Conservation (phyloP, 768 basidiomycete species). For the Steccherinum ochraceum region DNA sequence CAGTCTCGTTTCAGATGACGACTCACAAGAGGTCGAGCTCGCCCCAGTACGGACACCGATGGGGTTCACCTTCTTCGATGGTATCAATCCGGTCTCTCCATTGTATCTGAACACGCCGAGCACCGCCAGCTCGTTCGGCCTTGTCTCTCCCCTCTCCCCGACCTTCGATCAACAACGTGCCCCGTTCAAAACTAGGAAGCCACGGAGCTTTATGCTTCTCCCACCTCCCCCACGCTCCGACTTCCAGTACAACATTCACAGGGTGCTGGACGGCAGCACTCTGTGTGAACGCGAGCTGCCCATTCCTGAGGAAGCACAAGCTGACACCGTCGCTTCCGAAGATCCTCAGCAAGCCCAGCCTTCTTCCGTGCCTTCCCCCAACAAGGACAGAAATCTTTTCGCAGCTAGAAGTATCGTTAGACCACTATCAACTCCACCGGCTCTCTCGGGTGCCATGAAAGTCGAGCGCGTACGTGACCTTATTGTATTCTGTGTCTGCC, state of each 20-base stretch:
- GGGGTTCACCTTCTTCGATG: constrained; percentile 1
- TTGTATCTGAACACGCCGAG: not conserved
- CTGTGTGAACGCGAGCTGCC: constrained; percentile 8
- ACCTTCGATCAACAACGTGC: not conserved
- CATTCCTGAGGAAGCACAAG: not conserved
- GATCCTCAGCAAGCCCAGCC: not conserved
- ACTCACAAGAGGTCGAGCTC: not conserved
- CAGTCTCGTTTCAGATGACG: not conserved
- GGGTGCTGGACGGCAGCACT: constrained; percentile 15
- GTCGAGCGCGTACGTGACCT: constrained; percentile 9
- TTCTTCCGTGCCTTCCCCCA: not conserved
- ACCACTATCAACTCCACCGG: constrained; percentile 21
- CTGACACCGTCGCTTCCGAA: not conserved
- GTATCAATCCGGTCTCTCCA: constrained; percentile 4
- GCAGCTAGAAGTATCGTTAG: constrained; percentile 9
- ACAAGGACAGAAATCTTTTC: not conserved
- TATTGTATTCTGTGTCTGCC: not conserved
- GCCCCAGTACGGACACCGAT: not conserved
- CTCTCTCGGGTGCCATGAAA: constrained; percentile 1
- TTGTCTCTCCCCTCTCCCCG: not conserved
- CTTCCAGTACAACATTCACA: constrained; percentile 6
- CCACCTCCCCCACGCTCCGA: not conserved
- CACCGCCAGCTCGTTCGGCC: not conserved
- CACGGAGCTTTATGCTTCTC: not conserved
- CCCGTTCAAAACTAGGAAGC: too few relatives aligned